A percentile compares a stretch with the other conserved stretches of the same genome.
phyloP scores from a whole-genome alignment of 495 filamentous ascomycete species.

The Tuber magnatum region DNA sequence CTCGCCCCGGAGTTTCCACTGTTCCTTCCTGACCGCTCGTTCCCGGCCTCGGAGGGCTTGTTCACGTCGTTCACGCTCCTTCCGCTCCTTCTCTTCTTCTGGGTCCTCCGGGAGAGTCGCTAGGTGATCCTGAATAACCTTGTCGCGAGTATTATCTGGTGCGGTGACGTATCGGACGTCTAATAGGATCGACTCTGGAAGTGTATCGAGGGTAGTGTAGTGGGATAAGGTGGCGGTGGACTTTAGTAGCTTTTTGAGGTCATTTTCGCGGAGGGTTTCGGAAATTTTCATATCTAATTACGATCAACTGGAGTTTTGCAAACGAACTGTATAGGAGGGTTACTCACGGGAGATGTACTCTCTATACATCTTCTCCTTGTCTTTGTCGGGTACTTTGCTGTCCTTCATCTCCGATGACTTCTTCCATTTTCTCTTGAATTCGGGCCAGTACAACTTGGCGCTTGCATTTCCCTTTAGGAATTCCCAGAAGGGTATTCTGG shows the following conservation, averaged over 20 bases:
- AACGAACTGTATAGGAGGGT: background rate
- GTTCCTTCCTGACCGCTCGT: constrained; percentile 31
- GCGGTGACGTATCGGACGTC: constrained; percentile 81
- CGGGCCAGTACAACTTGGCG: constrained; percentile 90
- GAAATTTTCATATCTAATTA: constrained; percentile 58
- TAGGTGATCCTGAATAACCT: constrained; percentile 69
- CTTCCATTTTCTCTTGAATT: constrained; percentile 86
- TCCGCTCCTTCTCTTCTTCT: constrained; percentile 55
- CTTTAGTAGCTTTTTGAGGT: constrained; percentile 70
- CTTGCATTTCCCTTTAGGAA: constrained; percentile 76
- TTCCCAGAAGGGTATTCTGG: constrained; percentile 70
- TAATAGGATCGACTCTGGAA: constrained; percentile 62
- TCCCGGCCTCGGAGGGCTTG: constrained; percentile 37
- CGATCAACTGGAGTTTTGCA: constrained; percentile 10
- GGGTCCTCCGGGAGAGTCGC: constrained; percentile 63
- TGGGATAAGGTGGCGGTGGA: constrained; percentile 60
- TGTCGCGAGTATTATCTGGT: constrained; percentile 59
- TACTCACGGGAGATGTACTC: constrained; percentile 63
- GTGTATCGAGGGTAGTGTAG: constrained; percentile 54
- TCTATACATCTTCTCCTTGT: constrained; percentile 83
- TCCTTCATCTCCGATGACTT: constrained; percentile 77
- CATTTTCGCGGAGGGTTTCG: constrained; percentile 65
- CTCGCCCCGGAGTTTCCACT: constrained; percentile 32
- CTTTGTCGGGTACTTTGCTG: constrained; percentile 67
- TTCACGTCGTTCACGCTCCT: constrained; percentile 34